Evolutionary conservation across 345 rosid genomes (phyloP).

Genomic region (Rubroshorea leprosula): DNA sequence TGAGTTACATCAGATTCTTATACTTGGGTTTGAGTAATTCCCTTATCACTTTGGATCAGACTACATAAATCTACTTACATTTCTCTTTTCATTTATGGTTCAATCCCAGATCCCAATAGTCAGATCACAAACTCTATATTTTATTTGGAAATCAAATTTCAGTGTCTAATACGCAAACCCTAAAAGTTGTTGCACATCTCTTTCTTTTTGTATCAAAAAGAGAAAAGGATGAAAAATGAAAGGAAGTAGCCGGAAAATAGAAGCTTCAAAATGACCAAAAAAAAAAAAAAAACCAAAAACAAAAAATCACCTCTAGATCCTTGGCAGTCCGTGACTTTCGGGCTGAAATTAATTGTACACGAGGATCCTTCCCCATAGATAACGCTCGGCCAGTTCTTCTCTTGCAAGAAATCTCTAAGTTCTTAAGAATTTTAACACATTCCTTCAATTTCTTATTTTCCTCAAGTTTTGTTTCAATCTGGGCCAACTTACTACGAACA

Average conservation of each 20-base stretch:
- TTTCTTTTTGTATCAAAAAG: background rate
- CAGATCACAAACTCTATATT: no score
- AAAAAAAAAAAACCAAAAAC: no score
- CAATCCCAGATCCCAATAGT: no score
- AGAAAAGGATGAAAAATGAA: background rate
- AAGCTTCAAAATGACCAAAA: background rate
- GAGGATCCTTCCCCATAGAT: slow-evolving; percentile 68
- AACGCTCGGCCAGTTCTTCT: slow-evolving; percentile 54
- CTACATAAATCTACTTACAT: no score
- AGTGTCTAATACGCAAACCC: background rate
- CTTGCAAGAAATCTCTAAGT: slow-evolving; percentile 72
- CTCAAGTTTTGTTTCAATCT: slow-evolving; percentile 73
- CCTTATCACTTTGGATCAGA: no score
- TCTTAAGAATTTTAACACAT: slow-evolving; percentile 60
- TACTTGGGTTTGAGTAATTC: no score
- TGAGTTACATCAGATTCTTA: no score
- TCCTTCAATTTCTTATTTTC: slow-evolving; percentile 71
- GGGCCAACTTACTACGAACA: slow-evolving; percentile 50
- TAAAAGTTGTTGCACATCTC: background rate
- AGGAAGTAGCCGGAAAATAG: background rate
- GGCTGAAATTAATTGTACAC: slow-evolving; percentile 58
- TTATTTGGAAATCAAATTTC: no score
- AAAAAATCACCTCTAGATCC: slow-evolving; percentile 47
- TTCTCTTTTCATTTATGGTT: no score
- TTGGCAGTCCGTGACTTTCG: slow-evolving; percentile 27